Conservation (phyloP, 202 grass and related monocot species). For the Elaeis oleifera region DNA sequence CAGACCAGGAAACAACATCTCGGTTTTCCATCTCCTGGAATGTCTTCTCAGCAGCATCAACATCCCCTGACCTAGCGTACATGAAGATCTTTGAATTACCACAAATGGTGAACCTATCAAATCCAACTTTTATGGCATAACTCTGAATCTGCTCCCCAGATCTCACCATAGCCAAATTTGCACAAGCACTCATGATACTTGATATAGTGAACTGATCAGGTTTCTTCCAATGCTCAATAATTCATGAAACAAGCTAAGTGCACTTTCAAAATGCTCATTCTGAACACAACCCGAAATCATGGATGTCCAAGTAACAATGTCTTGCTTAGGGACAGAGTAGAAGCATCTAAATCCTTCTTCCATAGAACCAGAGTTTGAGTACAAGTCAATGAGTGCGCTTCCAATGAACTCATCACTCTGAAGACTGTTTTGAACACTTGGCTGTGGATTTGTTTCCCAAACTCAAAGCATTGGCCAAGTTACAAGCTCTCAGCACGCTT, state of each 20-base stretch:
- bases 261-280: constrained; percentile 44
- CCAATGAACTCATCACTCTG: constrained; percentile 50
- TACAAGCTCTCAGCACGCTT: constrained; percentile 40
- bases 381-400: constrained; percentile 59
- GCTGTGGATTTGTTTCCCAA: constrained; percentile 61
- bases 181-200: constrained; percentile 57
- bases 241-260: constrained; percentile 46
- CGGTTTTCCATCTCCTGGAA: constrained; percentile 57
- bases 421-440: constrained; percentile 45
- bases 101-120: constrained; percentile 36
- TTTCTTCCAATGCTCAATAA: constrained; percentile 30
- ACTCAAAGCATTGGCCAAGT: constrained; percentile 36
- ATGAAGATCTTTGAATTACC: constrained; percentile 66
- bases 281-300: constrained; percentile 65
- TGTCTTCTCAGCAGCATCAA: constrained; percentile 37
- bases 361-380: constrained; percentile 35
- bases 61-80: constrained; percentile 66
- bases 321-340: constrained; percentile 34
- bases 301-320: constrained; percentile 66
- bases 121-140: constrained; percentile 46
- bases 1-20: constrained; percentile 76
- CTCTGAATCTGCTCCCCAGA: constrained; percentile 56
- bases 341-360: constrained; percentile 62
- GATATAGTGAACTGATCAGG: constrained; percentile 65
- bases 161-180: constrained; percentile 51